These are phyloP conservation scores for Marasmius fiardii DNA, from an alignment of 1,284 basidiomycete species.

Conservation along the genomic window DNA sequence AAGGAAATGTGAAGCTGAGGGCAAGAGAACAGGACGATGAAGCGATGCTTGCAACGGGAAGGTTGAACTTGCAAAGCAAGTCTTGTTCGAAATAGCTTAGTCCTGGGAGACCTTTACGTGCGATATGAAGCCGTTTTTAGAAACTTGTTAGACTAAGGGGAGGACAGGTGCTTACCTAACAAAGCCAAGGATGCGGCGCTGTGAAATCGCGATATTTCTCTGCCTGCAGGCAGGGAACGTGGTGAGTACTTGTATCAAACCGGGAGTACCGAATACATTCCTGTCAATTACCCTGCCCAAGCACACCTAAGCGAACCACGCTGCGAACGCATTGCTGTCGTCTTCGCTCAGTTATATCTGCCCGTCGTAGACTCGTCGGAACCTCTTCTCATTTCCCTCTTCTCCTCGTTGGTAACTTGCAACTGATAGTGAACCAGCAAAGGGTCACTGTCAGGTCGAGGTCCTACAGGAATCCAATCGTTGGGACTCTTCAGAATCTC, in stretches of 20 bases:
- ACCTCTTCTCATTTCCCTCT: slow-evolving; percentile 28
- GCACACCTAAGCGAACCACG: slow-evolving; percentile 46
- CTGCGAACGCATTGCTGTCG: slow-evolving; percentile 41
- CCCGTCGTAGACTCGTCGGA: slow-evolving; percentile 35
- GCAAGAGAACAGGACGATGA: no score
- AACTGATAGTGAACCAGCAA: background rate
- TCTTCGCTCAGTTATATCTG: slow-evolving; percentile 43
- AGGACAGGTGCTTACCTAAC: slow-evolving; percentile 27
- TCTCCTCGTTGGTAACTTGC: slow-evolving; percentile 16
- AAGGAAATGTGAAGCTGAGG: no score
- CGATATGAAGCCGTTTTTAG: background rate
- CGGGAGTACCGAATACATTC: slow-evolving; percentile 38
- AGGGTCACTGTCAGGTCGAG: background rate
- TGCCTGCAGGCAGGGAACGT: slow-evolving; percentile 59
- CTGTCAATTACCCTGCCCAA: slow-evolving; percentile 34
- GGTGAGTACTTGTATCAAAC: slow-evolving; percentile 43
- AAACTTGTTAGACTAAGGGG: background rate
- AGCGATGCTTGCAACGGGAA: no score
- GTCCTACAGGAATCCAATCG: background rate
- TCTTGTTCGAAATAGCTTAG: background rate
- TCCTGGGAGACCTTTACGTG: background rate
- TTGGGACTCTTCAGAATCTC: background rate
- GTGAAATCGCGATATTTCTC: slow-evolving; percentile 6
- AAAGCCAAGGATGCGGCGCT: slow-evolving; percentile 19
- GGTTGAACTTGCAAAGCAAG: no score